Percentiles rank a stretch among this genome's conserved stretches.
These are phyloP conservation scores for Spatholobus suberectus DNA, from an alignment of 306 rosid genomes.

Conservation along the genomic window DNA sequence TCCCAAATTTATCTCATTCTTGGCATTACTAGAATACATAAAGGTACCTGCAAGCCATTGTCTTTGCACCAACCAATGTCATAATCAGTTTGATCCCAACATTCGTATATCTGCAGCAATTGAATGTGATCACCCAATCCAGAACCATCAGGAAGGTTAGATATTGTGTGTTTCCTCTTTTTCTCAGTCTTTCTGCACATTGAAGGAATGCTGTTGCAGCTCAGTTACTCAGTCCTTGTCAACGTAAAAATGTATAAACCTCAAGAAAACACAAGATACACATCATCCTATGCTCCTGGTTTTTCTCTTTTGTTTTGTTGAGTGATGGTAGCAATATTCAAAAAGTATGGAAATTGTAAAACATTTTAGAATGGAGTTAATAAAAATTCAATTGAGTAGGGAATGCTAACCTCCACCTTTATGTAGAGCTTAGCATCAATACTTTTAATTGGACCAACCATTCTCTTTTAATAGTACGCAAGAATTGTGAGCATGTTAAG, in stretches of 20 bases:
- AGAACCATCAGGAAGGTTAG: slow-evolving; percentile 89
- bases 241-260: slow-evolving; percentile 17
- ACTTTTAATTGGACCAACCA: no score
- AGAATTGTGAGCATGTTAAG: no score
- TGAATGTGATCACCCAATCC: slow-evolving; percentile 98
- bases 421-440: no score
- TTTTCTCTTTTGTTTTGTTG: not conserved
- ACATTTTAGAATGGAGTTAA: not conserved
- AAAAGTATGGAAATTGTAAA: not conserved
- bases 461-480: no score
- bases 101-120: slow-evolving; percentile 81
- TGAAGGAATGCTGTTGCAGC: slow-evolving; percentile 35
- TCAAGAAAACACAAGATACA: slow-evolving; percentile 23
- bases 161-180: slow-evolving; percentile 71
- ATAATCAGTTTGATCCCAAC: slow-evolving; percentile 75
- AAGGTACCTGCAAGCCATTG: slow-evolving; percentile 75
- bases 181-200: slow-evolving; percentile 73
- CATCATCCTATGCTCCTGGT: not conserved
- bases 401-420: no score
- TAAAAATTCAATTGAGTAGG: no score
- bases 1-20: slow-evolving; percentile 22
- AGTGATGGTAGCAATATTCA: slow-evolving; percentile 23
- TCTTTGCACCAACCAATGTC: slow-evolving; percentile 92
- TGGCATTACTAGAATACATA: slow-evolving; percentile 15
- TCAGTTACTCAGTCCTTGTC: slow-evolving; percentile 26